A percentile compares a stretch with the other conserved stretches of the same genome.
Evolutionary conservation across 331 rosid species (phyloP).

Genomic region (Dryas integrifolia): DNA sequence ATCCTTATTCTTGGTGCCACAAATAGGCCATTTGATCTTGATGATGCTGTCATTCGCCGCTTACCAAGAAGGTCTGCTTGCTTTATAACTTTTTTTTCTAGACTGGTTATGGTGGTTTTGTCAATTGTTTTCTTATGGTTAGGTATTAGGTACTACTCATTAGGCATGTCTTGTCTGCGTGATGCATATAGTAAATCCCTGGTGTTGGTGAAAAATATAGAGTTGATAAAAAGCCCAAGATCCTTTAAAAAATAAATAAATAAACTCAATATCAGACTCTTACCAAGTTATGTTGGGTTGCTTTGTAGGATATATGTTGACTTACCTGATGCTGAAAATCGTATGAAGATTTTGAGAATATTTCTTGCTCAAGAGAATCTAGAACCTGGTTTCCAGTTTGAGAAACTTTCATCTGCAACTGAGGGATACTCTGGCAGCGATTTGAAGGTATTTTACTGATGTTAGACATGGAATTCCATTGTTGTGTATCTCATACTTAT

Average conservation of each 20-base stretch:
- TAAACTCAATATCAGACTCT: conserved; percentile 10
- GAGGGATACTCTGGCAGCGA: conserved; percentile 99
- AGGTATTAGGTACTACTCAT: not conserved
- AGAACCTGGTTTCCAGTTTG: conserved; percentile 59
- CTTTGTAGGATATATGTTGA: conserved; percentile 81
- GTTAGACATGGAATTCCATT: not conserved
- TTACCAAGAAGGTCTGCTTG: conserved; percentile 80
- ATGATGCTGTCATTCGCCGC: conserved; percentile 97
- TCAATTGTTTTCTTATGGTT: not conserved
- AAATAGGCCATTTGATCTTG: conserved; percentile 95
- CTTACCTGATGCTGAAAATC: conserved; percentile 87
- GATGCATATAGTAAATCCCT: not conserved
- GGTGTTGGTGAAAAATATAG: no score
- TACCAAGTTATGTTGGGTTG: conserved; percentile 25
- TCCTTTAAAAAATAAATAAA: not conserved
- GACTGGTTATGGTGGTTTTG: conserved; percentile 2
- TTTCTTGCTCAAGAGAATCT: conserved; percentile 79
- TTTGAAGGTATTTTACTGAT: conserved; percentile 60
- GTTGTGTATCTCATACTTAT: conserved; percentile 7
- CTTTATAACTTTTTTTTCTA: not conserved
- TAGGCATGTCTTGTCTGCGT: conserved; percentile 6
- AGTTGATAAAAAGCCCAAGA: no score
- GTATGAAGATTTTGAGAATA: conserved; percentile 84
- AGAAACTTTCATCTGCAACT: conserved; percentile 71
- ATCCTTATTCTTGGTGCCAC: conserved; percentile 97